phyloP scores from a whole-genome alignment of 345 rosid species.

The Iberis pinnata region DNA sequence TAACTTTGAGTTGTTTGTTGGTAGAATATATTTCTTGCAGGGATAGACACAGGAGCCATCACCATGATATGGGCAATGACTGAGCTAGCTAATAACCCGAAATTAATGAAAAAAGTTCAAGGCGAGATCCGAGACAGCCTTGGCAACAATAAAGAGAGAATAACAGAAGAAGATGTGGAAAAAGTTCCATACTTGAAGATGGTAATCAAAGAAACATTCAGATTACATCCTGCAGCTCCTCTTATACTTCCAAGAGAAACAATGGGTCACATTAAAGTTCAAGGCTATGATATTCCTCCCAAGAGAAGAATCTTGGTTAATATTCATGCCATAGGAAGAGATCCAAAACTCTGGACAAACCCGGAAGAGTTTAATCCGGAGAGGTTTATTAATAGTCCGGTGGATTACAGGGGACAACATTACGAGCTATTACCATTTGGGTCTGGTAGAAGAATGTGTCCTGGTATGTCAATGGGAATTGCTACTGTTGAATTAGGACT shows the following conservation, averaged over 20 bases:
- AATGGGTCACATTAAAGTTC: slow-evolving; percentile 31
- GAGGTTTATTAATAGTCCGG: slow-evolving; percentile 32
- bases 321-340: slow-evolving; percentile 42
- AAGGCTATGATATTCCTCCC: slow-evolving; percentile 38
- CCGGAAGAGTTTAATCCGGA: slow-evolving; percentile 43
- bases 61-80: slow-evolving; percentile 47
- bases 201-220: slow-evolving; percentile 46
- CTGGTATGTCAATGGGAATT: slow-evolving; percentile 42
- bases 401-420: slow-evolving; percentile 43
- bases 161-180: slow-evolving; percentile 27
- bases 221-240: slow-evolving; percentile 49
- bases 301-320: slow-evolving; percentile 36
- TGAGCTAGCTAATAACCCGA: slow-evolving; percentile 27
- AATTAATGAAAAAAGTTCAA: slow-evolving; percentile 37
- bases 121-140: slow-evolving; percentile 25
- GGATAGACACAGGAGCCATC: slow-evolving; percentile 36
- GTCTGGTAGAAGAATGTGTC: slow-evolving; percentile 49
- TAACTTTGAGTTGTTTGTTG: no score
- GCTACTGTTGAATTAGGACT: slow-evolving; percentile 30
- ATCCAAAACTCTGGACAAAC: slow-evolving; percentile 36
- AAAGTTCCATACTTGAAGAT: slow-evolving; percentile 37
- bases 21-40: slow-evolving; percentile 38
- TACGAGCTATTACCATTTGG: slow-evolving; percentile 55
- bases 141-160: slow-evolving; percentile 21
- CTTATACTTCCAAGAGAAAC: slow-evolving; percentile 40